These are phyloP conservation scores for Termitomyces sp. DNA, from an alignment of 768 basidiomycete species.

Conservation along the genomic window DNA sequence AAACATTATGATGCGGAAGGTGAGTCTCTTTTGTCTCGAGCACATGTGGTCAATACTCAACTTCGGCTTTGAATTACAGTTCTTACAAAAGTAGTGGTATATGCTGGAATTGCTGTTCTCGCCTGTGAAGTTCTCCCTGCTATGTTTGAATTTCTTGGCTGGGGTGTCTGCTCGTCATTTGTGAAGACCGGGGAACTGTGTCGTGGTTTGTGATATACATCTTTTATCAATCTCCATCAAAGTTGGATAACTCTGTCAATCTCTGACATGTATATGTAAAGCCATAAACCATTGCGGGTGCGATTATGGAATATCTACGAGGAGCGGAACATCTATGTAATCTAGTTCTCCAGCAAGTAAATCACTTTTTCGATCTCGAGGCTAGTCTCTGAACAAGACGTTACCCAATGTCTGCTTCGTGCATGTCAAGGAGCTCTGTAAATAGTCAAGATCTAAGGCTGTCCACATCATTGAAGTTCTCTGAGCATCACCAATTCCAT, in stretches of 20 bases:
- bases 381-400: no score
- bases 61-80: constrained; percentile 36
- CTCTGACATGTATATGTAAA: not conserved
- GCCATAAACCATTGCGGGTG: not conserved
- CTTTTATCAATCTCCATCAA: not conserved
- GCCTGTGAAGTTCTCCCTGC: constrained; percentile 58
- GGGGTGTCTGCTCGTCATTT: constrained; percentile 47
- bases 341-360: no score
- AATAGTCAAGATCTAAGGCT: no score
- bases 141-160: constrained; percentile 61
- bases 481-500: no score
- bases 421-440: no score
- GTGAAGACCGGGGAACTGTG: not conserved
- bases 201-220: not conserved
- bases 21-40: constrained; percentile 26
- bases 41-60: not conserved
- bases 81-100: constrained; percentile 86
- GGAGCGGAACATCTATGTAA: no score
- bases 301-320: not conserved
- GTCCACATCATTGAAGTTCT: no score
- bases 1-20: constrained; percentile 88
- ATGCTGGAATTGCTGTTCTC: constrained; percentile 77
- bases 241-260: not conserved
- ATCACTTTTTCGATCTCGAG: no score
- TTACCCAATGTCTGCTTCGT: no score